A percentile compares a stretch with the other conserved stretches of the same genome.
These are phyloP conservation scores for Halocafeteria seosinensis DNA, from an alignment of 108 stramenopile genomes.

Conservation along the genomic window DNA sequence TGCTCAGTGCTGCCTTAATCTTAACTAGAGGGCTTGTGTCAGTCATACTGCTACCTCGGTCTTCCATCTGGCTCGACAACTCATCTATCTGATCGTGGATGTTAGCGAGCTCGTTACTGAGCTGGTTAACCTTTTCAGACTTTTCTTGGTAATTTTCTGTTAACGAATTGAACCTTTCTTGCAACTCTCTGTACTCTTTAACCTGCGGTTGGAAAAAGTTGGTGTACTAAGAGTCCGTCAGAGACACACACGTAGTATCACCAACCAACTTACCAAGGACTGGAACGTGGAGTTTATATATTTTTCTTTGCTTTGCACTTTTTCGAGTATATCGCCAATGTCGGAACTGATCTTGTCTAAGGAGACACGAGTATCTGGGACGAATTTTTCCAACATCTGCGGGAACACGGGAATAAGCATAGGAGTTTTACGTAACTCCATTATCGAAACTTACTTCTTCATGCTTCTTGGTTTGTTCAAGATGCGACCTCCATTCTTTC, in stretches of 20 bases:
- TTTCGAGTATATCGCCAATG: constrained; percentile 22
- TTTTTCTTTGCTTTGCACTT: constrained; percentile 32
- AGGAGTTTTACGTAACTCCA: no score
- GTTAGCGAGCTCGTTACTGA: constrained; percentile 27
- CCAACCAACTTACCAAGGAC: no score
- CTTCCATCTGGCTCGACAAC: constrained; percentile 32
- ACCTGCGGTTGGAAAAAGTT: no score
- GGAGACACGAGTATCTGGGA: constrained; percentile 11
- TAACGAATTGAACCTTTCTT: constrained; percentile 8
- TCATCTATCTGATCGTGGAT: constrained; percentile 36
- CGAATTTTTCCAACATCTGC: not conserved
- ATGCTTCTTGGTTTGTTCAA: constrained; percentile 24
- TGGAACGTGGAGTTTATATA: constrained; percentile 35
- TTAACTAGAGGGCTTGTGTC: constrained; percentile 44
- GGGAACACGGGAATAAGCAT: no score
- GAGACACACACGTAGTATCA: no score
- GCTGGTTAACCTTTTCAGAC: constrained; percentile 10
- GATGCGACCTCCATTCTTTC: constrained; percentile 42
- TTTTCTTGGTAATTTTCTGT: not conserved
- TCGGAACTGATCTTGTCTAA: constrained; percentile 12
- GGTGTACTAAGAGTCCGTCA: not conserved
- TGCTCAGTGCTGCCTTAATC: constrained; percentile 39
- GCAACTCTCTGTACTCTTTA: constrained; percentile 16
- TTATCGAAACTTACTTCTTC: no score
- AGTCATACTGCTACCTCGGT: constrained; percentile 32